Base-by-base conservation (phyloP, 2,329 filamentous ascomycete genomes). In the Pseudogymnoascus sp. region DNA sequence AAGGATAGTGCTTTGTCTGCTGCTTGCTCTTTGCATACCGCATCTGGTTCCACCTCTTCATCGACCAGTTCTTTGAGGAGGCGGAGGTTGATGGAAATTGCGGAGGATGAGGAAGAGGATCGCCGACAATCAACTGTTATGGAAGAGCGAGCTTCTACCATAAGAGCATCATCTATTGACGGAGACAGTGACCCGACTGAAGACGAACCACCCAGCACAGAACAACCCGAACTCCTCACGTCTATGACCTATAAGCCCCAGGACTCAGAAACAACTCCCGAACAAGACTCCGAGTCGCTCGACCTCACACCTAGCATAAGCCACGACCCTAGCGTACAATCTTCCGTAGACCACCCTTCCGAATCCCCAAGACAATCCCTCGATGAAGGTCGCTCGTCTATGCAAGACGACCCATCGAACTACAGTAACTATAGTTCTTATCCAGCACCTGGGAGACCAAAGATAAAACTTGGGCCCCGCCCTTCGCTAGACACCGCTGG, bases 91-190 rank as follows among this genome's bases (percentile, higher is more conserved):
- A 88, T 93, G 78, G 93, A 96, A 77, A 97, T 97, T 73, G 87
- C 89, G n/a, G 95, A 97, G 76, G 90, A 95, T 77, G 90, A 88
- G 62, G 91, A 96, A 72, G 92, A 96, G 70, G 85, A 88, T 62
- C 88, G 86, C 70, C 79, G 84, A 62, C 80, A 87, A 70, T 86
- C 82, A 1, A 75, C 82, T 6, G 78, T 81, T 5, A 76, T 77
- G 18, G 79, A 82, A 71, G 76, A 83, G 69, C 68, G 65, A 21
- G 66, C 71, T 53, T 62, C 67, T 11, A 72, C 68, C 38, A 66
- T 70, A 5, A 73, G 72, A 64, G 63, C 67, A 14, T 66, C 67
- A 43, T 61, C 69, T 36, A n/a, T 56, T 56, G 49, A 56, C 28
- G 49, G 49, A 34, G 18, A 56, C 14, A 49, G 43, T 25, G 25